Evolutionary conservation across 305 asterid species (phyloP).

Genomic region (Fraxinus greggii): DNA sequence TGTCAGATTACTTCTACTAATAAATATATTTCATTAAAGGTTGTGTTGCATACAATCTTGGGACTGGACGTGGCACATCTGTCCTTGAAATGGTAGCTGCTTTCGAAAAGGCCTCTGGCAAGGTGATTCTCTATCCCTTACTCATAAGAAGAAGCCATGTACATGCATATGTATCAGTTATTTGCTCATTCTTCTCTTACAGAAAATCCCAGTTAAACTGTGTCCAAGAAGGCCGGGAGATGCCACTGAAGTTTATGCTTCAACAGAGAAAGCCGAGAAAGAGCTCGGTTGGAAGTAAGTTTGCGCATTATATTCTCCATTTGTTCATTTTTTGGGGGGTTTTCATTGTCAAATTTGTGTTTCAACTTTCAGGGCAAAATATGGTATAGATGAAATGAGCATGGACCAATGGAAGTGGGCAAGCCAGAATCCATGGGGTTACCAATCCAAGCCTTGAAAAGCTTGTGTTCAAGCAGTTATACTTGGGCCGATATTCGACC

Average conservation of each 20-base stretch:
- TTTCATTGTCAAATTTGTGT: background rate
- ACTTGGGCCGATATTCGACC: background rate
- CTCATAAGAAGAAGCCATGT: background rate
- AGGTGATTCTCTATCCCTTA: slow-evolving; percentile 41
- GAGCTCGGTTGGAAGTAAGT: slow-evolving; percentile 96
- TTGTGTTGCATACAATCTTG: slow-evolving; percentile 83
- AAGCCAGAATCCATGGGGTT: slow-evolving; percentile 85
- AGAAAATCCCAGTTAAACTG: slow-evolving; percentile 78
- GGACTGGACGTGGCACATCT: slow-evolving; percentile 88
- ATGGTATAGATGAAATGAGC: slow-evolving; percentile 77
- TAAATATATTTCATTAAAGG: slow-evolving; percentile 38
- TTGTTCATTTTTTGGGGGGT: background rate
- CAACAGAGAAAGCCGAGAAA: slow-evolving; percentile 69
- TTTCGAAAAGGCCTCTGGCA: slow-evolving; percentile 74
- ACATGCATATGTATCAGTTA: background rate
- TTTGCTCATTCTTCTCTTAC: slow-evolving; percentile 4
- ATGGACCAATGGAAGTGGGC: slow-evolving; percentile 97
- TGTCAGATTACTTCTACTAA: background rate
- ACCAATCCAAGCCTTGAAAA: slow-evolving; percentile 53
- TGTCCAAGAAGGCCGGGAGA: slow-evolving; percentile 90
- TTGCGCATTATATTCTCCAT: background rate
- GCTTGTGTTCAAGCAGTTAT: slow-evolving; percentile 2
- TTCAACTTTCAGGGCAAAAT: slow-evolving; percentile 59
- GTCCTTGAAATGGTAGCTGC: slow-evolving; percentile 93
- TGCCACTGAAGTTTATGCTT: slow-evolving; percentile 91